Percentiles rank a stretch among this genome's conserved stretches.
Conservation (phyloP, 139 green algal genomes). For the Picochlorum sp. region DNA sequence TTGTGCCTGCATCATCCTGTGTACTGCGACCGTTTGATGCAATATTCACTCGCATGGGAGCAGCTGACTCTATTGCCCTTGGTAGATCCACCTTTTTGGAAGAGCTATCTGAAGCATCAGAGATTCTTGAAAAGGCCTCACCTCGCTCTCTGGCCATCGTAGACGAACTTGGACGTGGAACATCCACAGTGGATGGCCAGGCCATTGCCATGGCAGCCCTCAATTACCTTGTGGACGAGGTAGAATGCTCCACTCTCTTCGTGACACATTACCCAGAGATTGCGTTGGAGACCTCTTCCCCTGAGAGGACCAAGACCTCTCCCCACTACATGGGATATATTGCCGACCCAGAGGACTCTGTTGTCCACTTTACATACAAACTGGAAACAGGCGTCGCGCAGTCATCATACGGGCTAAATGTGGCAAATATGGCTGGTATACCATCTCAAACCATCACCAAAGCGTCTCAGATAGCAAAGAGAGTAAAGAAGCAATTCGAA, state of each 20-base stretch:
- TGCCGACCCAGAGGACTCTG: conserved; percentile 4
- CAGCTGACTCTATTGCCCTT: conserved; percentile 67
- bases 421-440: conserved; percentile 72
- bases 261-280: conserved; percentile 68
- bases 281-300: conserved; percentile 6
- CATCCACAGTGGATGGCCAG: conserved; percentile 14
- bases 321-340: conserved; percentile 38
- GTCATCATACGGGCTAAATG: conserved; percentile 79
- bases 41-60: conserved; percentile 86
- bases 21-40: conserved; percentile 62
- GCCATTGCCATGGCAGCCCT: conserved; percentile 43
- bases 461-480: no score
- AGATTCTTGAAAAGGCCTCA: conserved; percentile 60
- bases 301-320: conserved; percentile 13
- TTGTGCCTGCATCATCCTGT: conserved; percentile 64
- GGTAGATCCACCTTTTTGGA: conserved; percentile 56
- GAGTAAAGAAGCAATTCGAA: no score
- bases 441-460: conserved; percentile 10
- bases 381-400: conserved; percentile 58
- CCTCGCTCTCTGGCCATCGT: conserved; percentile 2
- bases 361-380: conserved; percentile 84
- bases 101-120: conserved; percentile 56
- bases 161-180: conserved; percentile 25
- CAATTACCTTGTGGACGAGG: conserved; percentile 29
- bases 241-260: conserved; percentile 53